Conservation (phyloP, 768 basidiomycete species). For the Kwoniella botswanensis region DNA sequence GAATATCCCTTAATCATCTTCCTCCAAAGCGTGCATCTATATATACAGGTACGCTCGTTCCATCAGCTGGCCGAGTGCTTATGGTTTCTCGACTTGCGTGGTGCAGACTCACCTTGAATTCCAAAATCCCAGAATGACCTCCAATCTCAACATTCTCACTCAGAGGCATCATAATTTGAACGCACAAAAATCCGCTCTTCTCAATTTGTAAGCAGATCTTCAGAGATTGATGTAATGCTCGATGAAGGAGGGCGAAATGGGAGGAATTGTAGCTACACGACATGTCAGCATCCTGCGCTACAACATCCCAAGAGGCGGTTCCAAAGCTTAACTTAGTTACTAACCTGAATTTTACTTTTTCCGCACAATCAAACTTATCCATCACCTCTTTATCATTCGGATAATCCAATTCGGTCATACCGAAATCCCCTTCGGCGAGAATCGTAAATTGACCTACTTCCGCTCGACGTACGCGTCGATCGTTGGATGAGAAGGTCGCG, state of each 20-base stretch:
- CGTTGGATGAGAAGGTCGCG: conserved; percentile 34
- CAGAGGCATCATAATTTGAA: conserved; percentile 85
- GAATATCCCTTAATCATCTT: conserved; percentile 26
- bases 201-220: conserved; percentile 91
- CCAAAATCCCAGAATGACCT: conserved; percentile 72
- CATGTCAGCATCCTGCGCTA: background rate
- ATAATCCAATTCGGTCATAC: conserved; percentile 95
- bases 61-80: too few relatives aligned
- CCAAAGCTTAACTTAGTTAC: conserved; percentile 19
- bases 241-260: conserved; percentile 73
- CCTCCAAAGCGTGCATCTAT: conserved; percentile 51
- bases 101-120: conserved; percentile 73
- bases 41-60: background rate
- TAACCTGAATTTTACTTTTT: conserved; percentile 73
- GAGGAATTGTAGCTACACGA: conserved; percentile 74
- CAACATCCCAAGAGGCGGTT: background rate
- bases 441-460: conserved; percentile 75
- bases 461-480: conserved; percentile 39
- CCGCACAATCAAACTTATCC: conserved; percentile 82
- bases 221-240: conserved; percentile 78
- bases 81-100: background rate
- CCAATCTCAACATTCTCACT: conserved; percentile 58
- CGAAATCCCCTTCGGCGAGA: conserved; percentile 78
- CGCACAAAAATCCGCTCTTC: conserved; percentile 75
- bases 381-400: conserved; percentile 90